phyloP scores from a whole-genome alignment of 371 early-diverging fungal genomes.

The Chytridiales sp. region DNA sequence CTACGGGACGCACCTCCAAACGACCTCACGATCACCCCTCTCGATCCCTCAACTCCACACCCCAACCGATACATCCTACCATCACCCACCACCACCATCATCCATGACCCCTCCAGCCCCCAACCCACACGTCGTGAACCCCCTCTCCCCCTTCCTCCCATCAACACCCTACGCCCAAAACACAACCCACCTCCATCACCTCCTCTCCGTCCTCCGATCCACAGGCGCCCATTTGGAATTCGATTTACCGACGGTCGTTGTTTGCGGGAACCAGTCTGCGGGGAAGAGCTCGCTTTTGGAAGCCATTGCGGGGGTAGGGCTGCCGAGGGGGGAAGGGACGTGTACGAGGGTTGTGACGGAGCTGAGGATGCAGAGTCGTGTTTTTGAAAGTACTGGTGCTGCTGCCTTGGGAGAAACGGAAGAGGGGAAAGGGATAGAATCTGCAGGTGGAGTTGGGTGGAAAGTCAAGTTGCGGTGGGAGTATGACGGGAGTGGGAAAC shows the following conservation, averaged over 20 bases:
- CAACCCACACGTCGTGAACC: too few relatives aligned
- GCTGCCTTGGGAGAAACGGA: neutral
- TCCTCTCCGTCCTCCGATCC: conserved; percentile 54
- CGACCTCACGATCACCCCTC: too few relatives aligned
- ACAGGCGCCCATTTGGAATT: conserved; percentile 55
- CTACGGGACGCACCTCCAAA: too few relatives aligned
- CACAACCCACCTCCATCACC: conserved; percentile 29
- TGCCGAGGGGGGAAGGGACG: conserved; percentile 51
- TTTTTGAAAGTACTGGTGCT: neutral
- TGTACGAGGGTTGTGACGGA: conserved; percentile 53
- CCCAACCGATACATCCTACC: too few relatives aligned
- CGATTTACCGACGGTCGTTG: conserved; percentile 63
- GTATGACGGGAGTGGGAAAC: conserved; percentile 31
- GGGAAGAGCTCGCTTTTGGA: conserved; percentile 51
- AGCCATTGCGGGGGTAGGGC: conserved; percentile 44
- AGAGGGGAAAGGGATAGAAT: neutral
- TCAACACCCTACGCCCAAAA: too few relatives aligned
- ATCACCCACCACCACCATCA: too few relatives aligned
- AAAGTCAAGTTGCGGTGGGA: conserved; percentile 45
- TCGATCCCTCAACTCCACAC: too few relatives aligned
- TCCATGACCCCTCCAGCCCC: too few relatives aligned
- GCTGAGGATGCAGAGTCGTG: conserved; percentile 35
- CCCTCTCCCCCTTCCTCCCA: too few relatives aligned
- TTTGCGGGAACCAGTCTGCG: conserved; percentile 57
- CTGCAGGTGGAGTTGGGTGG: conserved; percentile 38